These are phyloP conservation scores for Nemania bipapillata DNA, from an alignment of 2,329 filamentous ascomycete species.

Conservation along the genomic window DNA sequence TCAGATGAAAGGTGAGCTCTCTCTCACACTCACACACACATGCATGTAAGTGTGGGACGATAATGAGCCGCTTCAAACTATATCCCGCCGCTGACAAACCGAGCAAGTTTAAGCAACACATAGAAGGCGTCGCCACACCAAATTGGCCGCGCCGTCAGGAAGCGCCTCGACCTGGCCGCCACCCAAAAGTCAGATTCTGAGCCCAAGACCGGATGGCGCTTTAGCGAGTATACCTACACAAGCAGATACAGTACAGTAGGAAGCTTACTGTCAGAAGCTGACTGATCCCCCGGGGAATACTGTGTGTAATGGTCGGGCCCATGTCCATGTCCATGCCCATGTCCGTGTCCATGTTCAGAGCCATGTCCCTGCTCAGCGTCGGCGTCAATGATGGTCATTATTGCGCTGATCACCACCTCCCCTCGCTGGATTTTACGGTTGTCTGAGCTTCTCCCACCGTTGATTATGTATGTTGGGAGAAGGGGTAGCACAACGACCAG, in stretches of 20 bases:
- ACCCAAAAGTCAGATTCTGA: not conserved
- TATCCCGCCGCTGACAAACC: not conserved
- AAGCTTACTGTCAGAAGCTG: slow-evolving; percentile 17
- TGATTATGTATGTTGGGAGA: not conserved
- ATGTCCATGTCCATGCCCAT: slow-evolving; percentile 2
- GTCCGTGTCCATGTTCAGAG: not conserved
- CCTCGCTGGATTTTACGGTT: not conserved
- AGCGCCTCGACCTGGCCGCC: not conserved
- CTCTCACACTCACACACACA: not conserved
- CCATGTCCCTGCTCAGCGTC: slow-evolving; percentile 7
- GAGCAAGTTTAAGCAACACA: not conserved
- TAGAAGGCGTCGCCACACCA: not conserved
- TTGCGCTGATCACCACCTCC: not conserved
- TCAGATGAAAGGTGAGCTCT: not conserved
- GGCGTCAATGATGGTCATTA: not conserved
- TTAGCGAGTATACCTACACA: slow-evolving; percentile 8
- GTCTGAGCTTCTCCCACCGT: not conserved
- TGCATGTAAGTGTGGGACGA: not conserved
- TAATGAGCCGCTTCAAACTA: not conserved
- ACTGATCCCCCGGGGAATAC: not conserved
- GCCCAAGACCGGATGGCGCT: slow-evolving; percentile 6
- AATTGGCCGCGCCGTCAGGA: not conserved
- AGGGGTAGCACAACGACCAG: not conserved
- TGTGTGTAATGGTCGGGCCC: not conserved
- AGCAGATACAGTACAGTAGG: not conserved